Evolutionary conservation across 2,329 filamentous ascomycete genomes (phyloP), one percentile per base, ranked within the genome.

Genomic region (Ophiosphaerella korrae): DNA sequence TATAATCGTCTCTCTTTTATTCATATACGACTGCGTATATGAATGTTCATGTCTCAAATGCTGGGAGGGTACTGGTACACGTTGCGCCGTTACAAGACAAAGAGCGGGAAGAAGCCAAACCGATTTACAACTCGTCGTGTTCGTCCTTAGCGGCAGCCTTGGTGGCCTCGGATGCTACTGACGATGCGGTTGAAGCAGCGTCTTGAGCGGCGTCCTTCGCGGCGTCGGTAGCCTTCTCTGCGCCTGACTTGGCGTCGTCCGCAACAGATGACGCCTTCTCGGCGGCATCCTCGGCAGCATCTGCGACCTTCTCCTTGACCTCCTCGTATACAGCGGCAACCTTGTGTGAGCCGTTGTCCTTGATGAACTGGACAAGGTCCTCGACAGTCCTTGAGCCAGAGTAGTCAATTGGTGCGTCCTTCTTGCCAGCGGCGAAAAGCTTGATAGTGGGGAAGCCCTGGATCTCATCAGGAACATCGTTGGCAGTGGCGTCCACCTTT

Each of bases 381-480:
- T 96, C 90, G 49, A 97, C 80, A 48, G 91, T 94, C 70, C 94
- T 91, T 60, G 88, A 84, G 67, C 94, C 94, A 60, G 82, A 84
- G 85, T 97, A 99, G 66, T 91, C 90, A 58, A 97, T 77, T 52
- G 94, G 90, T 64, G 86, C 81, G 71, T 84, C 82, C 87, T 99
- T 99, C 77, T 84, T 83, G 70, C 92, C 92, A 67, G 94, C 94
- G 60, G 90, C 85, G 88, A 86, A 99, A 64, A 99, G 85, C 85
- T 97, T 97, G 85, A 99, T 97, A 75, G 94, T 99, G 50, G 94
- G 94, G 88, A 99, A 99, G 60, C 94, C 94, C 77, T 90, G 85
- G 72, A 99, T 91, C 80, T 96, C 90, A 77, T 97, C 93, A 51
- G 94, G 94, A 51, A 97, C 90, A 68, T 99, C 94, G 81, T 99